Base-by-base conservation (phyloP, 176 grass and related monocot genomes). In the Rhynchospora tenuis region DNA sequence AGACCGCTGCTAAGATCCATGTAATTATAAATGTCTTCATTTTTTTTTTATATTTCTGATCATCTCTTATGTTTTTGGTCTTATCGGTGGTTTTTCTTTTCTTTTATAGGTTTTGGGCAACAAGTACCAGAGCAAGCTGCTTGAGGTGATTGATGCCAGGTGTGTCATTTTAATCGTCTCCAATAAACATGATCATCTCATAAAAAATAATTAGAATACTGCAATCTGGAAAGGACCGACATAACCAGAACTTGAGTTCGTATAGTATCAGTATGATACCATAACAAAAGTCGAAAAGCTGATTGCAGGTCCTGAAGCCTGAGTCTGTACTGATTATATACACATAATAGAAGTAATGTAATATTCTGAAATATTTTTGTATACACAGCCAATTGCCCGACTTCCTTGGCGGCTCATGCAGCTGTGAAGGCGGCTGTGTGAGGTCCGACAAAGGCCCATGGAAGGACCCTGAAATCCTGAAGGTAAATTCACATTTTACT, bases 381-480 rank as follows among this genome's bases (percentile, higher is more conserved):
- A 81, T 59, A n/a, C 57, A 55, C 79, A 98, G 96, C 81, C 90
- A 98, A 86, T 86, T 98, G 60, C 96, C 96, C 42, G 89, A 95
- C 77, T 91, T 98, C 90, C 91, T 98, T 44, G 96, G 96, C 73
- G 96, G 96, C 77, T 89, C 92, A 19, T 98, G 93, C 86, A 85
- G 83, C 31, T 98, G 96, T 24, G 83, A 98, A 89, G 91, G 93
- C 65, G 96, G 96, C 46, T 98, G 96, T 75, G 87, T 89, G 85
- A 92, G 87, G 71, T 92, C 96, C 27, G 96, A 98, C 83, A 98
- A 98, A 78, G 96, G 96, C 68, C 96, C 96, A 63, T 98, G 96
- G 96, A 98, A 98, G 73, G 89, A 95, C 79, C 73, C 88, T 26
- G 93, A 98, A 89, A 77, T 93, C 63, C 76, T 93, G 33, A 98